Evolutionary conservation across 108 stramenopile species (phyloP).

Genomic region (Licmophora abbreviata): DNA sequence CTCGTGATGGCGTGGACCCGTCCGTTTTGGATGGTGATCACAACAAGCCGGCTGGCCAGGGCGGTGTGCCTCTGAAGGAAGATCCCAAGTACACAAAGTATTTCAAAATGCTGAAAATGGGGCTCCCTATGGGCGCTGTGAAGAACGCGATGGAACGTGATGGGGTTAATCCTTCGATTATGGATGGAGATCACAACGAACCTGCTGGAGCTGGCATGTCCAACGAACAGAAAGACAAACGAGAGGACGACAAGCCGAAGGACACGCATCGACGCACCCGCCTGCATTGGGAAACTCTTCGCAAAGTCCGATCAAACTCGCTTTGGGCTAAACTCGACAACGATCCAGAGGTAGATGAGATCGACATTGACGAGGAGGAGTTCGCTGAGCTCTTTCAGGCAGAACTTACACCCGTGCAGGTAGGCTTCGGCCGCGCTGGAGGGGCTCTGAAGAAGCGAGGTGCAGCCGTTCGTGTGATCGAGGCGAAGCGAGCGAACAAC

Average conservation of each 20-base stretch:
- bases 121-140: slow-evolving; percentile 79
- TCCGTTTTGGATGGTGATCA: slow-evolving; percentile 77
- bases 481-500: slow-evolving; percentile 88
- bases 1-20: slow-evolving; percentile 72
- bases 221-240: slow-evolving; percentile 18
- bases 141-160: slow-evolving; percentile 85
- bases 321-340: slow-evolving; percentile 76
- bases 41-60: slow-evolving; percentile 38
- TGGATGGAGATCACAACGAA: slow-evolving; percentile 83
- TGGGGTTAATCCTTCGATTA: slow-evolving; percentile 61
- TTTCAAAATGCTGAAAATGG: slow-evolving; percentile 90
- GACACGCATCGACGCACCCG: slow-evolving; percentile 80
- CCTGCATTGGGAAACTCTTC: slow-evolving; percentile 81
- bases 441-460: slow-evolving; percentile 7
- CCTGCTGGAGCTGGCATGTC: slow-evolving; percentile 20
- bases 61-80: slow-evolving; percentile 62
- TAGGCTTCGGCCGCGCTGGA: slow-evolving; percentile 2
- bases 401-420: slow-evolving; percentile 24
- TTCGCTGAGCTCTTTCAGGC: slow-evolving; percentile 75
- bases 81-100: slow-evolving; percentile 79
- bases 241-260: slow-evolving; percentile 27
- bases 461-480: slow-evolving; percentile 70
- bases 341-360: slow-evolving; percentile 59
- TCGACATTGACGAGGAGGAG: slow-evolving; percentile 81
- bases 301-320: slow-evolving; percentile 62